phyloP scores from a whole-genome alignment of 192 early-diverging fungal genomes.

The Coemansia brasiliensis region DNA sequence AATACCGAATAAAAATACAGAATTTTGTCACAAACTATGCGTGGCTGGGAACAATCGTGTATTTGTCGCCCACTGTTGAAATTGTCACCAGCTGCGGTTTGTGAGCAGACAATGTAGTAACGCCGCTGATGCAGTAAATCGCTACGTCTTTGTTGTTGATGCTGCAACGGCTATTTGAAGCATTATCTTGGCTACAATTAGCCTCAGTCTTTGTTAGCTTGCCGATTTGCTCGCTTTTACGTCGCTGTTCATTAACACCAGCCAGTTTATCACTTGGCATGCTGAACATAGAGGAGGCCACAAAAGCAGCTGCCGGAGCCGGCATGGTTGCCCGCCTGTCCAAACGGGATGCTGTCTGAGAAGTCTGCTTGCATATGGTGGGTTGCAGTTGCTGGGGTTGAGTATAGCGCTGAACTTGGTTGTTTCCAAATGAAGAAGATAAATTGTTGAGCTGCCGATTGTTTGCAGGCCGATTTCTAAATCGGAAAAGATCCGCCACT shows the following conservation, averaged over 20 bases:
- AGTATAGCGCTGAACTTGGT: conserved; percentile 2
- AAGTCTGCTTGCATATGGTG: too few species aligned
- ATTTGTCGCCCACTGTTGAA: conserved; percentile 10
- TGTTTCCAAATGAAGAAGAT: conserved; percentile 10
- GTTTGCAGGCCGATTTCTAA: conserved; percentile 6
- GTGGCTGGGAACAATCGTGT: conserved; percentile 13
- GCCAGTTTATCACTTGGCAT: too few species aligned
- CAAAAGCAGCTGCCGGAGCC: too few species aligned
- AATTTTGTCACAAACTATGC: neutral
- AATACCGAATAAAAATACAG: neutral
- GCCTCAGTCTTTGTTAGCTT: too few species aligned
- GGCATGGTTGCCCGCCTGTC: too few species aligned
- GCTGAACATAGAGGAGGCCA: too few species aligned
- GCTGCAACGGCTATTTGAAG: too few species aligned
- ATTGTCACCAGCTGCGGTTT: conserved; percentile 42
- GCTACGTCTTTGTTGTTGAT: neutral
- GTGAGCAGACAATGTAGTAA: neutral
- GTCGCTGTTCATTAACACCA: too few species aligned
- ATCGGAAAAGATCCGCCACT: conserved; percentile 21
- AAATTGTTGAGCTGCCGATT: conserved; percentile 3
- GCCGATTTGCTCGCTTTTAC: too few species aligned
- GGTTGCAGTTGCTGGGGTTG: conserved; percentile 8
- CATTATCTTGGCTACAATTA: too few species aligned
- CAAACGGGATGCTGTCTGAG: too few species aligned
- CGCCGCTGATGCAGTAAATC: conserved; percentile 5